Evolutionary conservation across 1,284 basidiomycete genomes (phyloP), one percentile per base, ranked within the genome.

Genomic region (Neolentinus lepideus): DNA sequence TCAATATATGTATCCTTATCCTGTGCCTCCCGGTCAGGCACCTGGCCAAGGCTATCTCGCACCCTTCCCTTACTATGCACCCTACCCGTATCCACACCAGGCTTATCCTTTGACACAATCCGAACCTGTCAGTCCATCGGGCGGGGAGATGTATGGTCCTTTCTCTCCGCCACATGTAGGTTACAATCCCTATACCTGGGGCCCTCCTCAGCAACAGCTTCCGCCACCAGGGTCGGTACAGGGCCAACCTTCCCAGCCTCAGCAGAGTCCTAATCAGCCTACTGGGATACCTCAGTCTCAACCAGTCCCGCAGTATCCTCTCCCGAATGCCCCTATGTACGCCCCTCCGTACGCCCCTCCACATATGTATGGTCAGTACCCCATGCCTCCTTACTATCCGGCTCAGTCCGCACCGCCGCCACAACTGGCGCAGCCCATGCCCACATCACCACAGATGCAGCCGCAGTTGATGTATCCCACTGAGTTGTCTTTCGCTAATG

Each of bases 371-470:
- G 73, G 72, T 48, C 61, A 69, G 19, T 83, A 81, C 63, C 70
- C 78, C 3, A 66, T 76, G 59, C 70, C 73, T 3, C 64, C 71
- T 12, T 85, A 81, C 57, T 81, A 78, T 62, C 72, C 75, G 3
- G 68, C 66, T 2, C 62, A 65, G 51, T 54, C 58, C 54, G 51
- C 54, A 65, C 65, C 46, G 57, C 70, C 71, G 11, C 62, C 71
- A 0, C 71, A 71, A 11, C 60, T 66, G 35, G 65, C 71, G 52
- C 63, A 68, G 3, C 63, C 65, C 2, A 29, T 52, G 14, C 51
- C 51, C 10, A 29, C 51, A 6, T 43, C 38, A 8, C 38, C 38
- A 8, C 62, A 60, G 11, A 60, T 67, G 51, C 61, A 63, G 10
- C 65, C 60, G 51, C 71, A 63, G 53, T 63, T 60, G 21, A 56